Percentiles rank a stretch among this genome's conserved stretches.
These are phyloP conservation scores for Leptodermis oblonga DNA, from an alignment of 257 asterid genomes.

Conservation along the genomic window DNA sequence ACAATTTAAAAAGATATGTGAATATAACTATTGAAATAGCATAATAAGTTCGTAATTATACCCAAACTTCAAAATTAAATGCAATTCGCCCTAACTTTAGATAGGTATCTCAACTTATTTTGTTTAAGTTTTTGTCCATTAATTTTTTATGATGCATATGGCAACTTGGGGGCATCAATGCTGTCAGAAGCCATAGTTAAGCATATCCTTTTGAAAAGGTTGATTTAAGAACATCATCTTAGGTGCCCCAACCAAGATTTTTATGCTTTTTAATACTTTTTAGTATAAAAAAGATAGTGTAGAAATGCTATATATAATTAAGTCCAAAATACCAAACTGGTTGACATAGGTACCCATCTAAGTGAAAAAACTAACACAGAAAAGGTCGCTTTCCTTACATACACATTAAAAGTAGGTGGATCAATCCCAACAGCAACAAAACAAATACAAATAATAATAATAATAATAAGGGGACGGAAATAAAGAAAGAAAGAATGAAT, in stretches of 20 bases:
- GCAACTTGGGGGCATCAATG: background rate
- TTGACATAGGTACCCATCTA: slow-evolving; percentile 1
- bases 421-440: slow-evolving; percentile 34
- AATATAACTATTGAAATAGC: no score
- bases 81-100: no score
- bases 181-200: background rate
- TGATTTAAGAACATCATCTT: no score
- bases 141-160: background rate
- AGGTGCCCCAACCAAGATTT: slow-evolving; percentile 1
- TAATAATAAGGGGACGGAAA: no score
- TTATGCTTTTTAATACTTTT: slow-evolving; percentile 1
- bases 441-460: slow-evolving; percentile 16
- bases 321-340: background rate
- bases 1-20: no score
- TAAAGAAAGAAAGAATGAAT: no score
- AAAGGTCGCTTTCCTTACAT: slow-evolving; percentile 16
- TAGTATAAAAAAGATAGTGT: no score
- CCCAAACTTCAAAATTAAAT: no score
- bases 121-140: background rate
- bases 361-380: slow-evolving; percentile 3
- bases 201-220: background rate
- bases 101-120: no score
- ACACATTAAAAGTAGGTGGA: slow-evolving; percentile 13
- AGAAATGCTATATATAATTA: no score
- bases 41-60: no score